Evolutionary conservation across 768 basidiomycete genomes (phyloP), one percentile per base, ranked within the genome.

Genomic region (Agrocybe pediades): DNA sequence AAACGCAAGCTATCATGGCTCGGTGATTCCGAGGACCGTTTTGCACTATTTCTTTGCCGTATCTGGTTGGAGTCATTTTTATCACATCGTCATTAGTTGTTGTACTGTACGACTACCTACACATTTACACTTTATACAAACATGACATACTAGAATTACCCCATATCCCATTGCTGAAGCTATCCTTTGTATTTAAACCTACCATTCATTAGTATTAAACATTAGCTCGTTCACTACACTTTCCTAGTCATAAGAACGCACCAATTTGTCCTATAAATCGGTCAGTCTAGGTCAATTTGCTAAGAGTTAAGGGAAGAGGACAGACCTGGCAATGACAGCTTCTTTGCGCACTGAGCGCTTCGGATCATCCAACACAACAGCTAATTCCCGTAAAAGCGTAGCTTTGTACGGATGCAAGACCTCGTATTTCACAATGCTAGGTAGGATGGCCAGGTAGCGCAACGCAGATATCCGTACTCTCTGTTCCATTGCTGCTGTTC

Each of bases 291-390:
- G 24, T 17, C 49, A 46, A 24, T 41, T 59, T 26, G 33, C 42
- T 44, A 30, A 17, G 8, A 46, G 19, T 23, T 27, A n/a, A 53
- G 26, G 1, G 21, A 27, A 30, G 40, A 25, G 49, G 39, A 46
- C 69, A 54, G 53, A 77, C 78, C 79, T 72, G 27, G 93, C 88
- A 60, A 93, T 86, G 2, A 98, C 97, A 1, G 95, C 96, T 62
- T 90, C 92, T 62, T 84, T 87, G 49, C 97, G 78, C 7, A 99
- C 95, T 2, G 72, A 71, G 54, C 90, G 77, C 65, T 87, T 89
- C n/a, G 91, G 91, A 71, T 98, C 97, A 65, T 98, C 97, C 43
- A 98, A 69, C 3, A 80, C 83, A 56, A 79, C 84, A 0, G 80
- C 87, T 23, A 99, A 76, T 55, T 88, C 86, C 30, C 84, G 84